Conservation (phyloP, 1,284 basidiomycete species). For the Lignosus rhinocerotis region DNA sequence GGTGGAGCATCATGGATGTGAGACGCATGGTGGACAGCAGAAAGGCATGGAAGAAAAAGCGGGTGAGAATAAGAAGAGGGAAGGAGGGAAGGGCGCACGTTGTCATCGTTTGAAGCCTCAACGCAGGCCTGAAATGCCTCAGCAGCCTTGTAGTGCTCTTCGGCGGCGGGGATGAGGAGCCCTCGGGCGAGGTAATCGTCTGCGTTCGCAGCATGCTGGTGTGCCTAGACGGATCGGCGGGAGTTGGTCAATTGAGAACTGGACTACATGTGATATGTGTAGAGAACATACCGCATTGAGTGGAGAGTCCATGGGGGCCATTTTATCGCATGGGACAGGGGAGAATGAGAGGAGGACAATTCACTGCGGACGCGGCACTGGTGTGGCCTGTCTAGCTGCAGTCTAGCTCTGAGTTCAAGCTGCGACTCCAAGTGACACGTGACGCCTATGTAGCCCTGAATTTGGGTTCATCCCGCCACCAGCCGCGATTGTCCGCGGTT, state of each 20-base stretch:
- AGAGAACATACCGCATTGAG: slow-evolving; percentile 34
- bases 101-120: slow-evolving; percentile 68
- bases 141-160: slow-evolving; percentile 67
- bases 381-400: not conserved
- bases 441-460: slow-evolving; percentile 14
- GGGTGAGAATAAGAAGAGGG: not conserved
- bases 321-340: slow-evolving; percentile 12
- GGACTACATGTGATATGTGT: not conserved
- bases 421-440: not conserved
- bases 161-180: slow-evolving; percentile 65
- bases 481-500: no score
- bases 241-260: not conserved
- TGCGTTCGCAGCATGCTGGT: slow-evolving; percentile 78
- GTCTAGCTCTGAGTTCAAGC: not conserved
- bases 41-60: not conserved
- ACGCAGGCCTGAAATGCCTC: slow-evolving; percentile 70
- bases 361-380: not conserved
- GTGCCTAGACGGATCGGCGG: slow-evolving; percentile 53
- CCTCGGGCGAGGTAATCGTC: slow-evolving; percentile 67
- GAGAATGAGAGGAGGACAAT: slow-evolving; percentile 1
- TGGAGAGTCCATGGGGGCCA: slow-evolving; percentile 35
- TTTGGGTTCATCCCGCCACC: slow-evolving; percentile 10
- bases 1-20: not conserved
- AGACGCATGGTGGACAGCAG: not conserved
- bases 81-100: slow-evolving; percentile 43